phyloP scores from a whole-genome alignment of 441 rosid genomes.

The Gossypium aridum region DNA sequence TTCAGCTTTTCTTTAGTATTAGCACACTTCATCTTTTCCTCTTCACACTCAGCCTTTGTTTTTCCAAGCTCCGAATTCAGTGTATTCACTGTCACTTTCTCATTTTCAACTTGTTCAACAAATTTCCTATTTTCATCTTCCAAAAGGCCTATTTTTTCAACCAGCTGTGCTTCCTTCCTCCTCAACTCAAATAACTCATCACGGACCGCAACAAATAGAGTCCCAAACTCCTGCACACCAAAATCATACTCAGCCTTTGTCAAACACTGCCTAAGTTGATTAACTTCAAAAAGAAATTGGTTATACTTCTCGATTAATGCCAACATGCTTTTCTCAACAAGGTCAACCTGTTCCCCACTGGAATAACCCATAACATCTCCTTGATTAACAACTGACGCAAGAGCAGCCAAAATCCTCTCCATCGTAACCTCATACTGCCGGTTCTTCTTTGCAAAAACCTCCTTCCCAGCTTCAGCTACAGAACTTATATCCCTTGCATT shows the following conservation, averaged over 20 bases:
- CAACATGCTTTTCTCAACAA: slow-evolving; percentile 45
- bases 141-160: slow-evolving; percentile 38
- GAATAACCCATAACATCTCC: slow-evolving; percentile 59
- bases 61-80: slow-evolving; percentile 39
- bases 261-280: slow-evolving; percentile 69
- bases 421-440: slow-evolving; percentile 40
- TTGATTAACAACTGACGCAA: slow-evolving; percentile 47
- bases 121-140: slow-evolving; percentile 55
- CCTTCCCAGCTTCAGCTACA: slow-evolving; percentile 12
- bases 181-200: slow-evolving; percentile 52
- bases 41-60: slow-evolving; percentile 53
- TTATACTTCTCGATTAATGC: slow-evolving; percentile 57
- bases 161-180: slow-evolving; percentile 47
- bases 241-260: slow-evolving; percentile 35
- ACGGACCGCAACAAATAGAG: slow-evolving; percentile 50
- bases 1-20: slow-evolving; percentile 89
- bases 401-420: slow-evolving; percentile 56
- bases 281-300: slow-evolving; percentile 50
- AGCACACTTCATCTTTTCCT: slow-evolving; percentile 68
- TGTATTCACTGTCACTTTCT: slow-evolving; percentile 35
- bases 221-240: slow-evolving; percentile 41
- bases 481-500: slow-evolving; percentile 31
- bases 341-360: slow-evolving; percentile 40
- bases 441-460: slow-evolving; percentile 3
- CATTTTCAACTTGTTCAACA: slow-evolving; percentile 50